Base-by-base conservation (phyloP, 202 grass and related monocot genomes). In the Brachypodium distachyon region DNA sequence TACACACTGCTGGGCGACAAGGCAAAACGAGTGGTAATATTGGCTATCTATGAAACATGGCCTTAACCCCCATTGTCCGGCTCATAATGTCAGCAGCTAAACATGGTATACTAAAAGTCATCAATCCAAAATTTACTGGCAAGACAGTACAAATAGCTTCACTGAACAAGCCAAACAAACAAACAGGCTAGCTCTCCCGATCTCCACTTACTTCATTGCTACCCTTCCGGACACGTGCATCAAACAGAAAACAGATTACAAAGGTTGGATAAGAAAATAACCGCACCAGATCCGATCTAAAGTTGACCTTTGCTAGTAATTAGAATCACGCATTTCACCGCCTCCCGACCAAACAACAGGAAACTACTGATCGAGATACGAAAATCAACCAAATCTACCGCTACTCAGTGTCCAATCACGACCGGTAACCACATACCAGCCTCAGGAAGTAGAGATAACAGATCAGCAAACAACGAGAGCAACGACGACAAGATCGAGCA, bases 271-370 rank as follows among this genome's bases (percentile, higher is more conserved):
- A 62, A 34, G 13, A 18, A 55, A 40, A 39, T 13, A 76, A 55
- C 1, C 27, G 55, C 32, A 44, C 44, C 28, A 83, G 74, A 87
- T 83, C 68, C 42, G 13, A 74, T 69, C 61, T 67, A 21, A 29
- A 7, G 17, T 61, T 68, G 43, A 61, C 25, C 0, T 79, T 16
- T 14, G 47, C 12, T 51, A 33, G 26, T 26, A 60, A 67, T 67
- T 9, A 0, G n/a, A 60, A 43, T 16, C n/a, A 42, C 61, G 26
- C 0, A 9, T 19, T 40, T 78, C 33, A 66, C 40, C 5, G 70
- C 4, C 33, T 40, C 3, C 22, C 9, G 0, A 51, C 10, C 14
- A 61, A 73, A 75, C 16, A 67, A 9, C 77, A 16, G 7, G 13
- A 50, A 19, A 18, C 61, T 62, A 17, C 21, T 14, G 57, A 37